Evolutionary conservation across 257 asterid genomes (phyloP).

Genomic region (Cynanchum wilfordii): DNA sequence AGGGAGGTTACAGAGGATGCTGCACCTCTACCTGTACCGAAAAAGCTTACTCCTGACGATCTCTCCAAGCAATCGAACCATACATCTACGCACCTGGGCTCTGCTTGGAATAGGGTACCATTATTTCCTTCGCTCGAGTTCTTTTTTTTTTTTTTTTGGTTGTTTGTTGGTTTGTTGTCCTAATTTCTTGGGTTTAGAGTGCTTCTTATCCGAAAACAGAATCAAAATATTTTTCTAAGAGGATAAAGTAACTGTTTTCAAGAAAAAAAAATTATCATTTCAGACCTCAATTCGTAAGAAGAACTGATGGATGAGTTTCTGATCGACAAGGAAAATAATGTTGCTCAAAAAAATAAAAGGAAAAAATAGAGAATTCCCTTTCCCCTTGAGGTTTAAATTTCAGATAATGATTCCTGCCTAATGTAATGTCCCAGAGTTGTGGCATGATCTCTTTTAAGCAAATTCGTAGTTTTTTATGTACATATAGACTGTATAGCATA

Average conservation of each 20-base stretch:
- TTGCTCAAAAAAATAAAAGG: background rate
- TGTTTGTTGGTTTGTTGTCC: background rate
- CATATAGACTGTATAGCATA: background rate
- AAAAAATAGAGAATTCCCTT: no score
- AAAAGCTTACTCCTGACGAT: slow-evolving; percentile 28
- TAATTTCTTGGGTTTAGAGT: background rate
- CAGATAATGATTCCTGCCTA: background rate
- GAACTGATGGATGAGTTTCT: background rate
- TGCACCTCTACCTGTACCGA: slow-evolving; percentile 34
- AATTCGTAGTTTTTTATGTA: background rate
- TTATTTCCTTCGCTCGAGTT: background rate
- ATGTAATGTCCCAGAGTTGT: background rate
- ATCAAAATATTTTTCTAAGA: background rate
- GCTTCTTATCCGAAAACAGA: background rate
- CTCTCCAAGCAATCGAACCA: slow-evolving; percentile 22
- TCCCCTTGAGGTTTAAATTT: background rate
- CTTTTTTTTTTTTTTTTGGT: background rate
- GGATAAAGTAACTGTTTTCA: background rate
- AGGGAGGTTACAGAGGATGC: slow-evolving; percentile 33
- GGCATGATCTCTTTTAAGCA: background rate
- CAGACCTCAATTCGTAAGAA: background rate
- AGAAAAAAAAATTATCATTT: background rate
- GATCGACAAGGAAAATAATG: background rate
- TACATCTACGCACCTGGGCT: slow-evolving; percentile 28
- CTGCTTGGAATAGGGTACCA: slow-evolving; percentile 34